Base-by-base conservation (phyloP, 257 asterid genomes). In the Solanum okadae region DNA sequence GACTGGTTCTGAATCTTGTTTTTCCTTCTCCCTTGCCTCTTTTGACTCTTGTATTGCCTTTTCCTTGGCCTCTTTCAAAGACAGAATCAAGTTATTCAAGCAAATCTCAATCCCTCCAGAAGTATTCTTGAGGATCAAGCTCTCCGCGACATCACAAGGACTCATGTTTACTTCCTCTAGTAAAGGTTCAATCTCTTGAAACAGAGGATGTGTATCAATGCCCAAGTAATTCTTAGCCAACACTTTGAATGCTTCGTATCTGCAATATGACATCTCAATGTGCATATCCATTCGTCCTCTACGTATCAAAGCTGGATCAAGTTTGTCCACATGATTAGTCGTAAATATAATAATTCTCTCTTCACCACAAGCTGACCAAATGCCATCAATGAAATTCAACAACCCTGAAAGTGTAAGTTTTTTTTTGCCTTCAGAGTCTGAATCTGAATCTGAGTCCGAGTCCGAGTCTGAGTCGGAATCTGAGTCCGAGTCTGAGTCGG, bases 221-320 rank as follows among this genome's bases (percentile, higher is more conserved):
- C 14, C 46, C 73, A 84, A 84, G 25, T 84, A 84, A 52, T 83
- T 83, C 87, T 31, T 84, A 56, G 46, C 49, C 29, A 84, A 22
- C 56, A 84, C 77, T 23, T 84, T 84, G 87, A 84, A 84, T 84
- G 77, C 87, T 84, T 84, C 77, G 34, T 11, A 84, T 52, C 87
- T 49, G 44, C 87, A 83, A 16, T 83, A 83, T 10, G 73, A 83
- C 87, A 59, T 84, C 14, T 83, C 87, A 33, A 33, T 84, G 76
- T 84, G 76, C 52, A 56, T 84, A 37, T 84, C 87, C 76, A 85
- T 85, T 1, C 63, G 56, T 85, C 76, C 61, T 61, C 59, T 6
- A n/a, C 56, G 38, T 31, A 42, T 61, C 18, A 23, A n/a, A 85
- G 81, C 27, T 85, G 81, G 37, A 85, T 68, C 56, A 33, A 68